Conservation (phyloP, 768 basidiomycete genomes). For the Hygrophoropsis aurantiaca region DNA sequence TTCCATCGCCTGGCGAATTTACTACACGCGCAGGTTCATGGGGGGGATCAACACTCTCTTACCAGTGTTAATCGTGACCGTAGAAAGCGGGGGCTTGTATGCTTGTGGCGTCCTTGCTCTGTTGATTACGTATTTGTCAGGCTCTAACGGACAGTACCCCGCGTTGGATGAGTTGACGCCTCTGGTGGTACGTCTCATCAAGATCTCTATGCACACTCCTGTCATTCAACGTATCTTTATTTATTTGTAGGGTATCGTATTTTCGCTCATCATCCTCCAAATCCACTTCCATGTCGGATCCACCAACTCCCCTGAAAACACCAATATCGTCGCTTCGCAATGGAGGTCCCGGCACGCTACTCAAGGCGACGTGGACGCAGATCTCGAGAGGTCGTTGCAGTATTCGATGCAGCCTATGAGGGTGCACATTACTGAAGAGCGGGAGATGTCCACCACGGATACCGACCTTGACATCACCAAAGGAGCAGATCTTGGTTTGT, state of each 20-base stretch:
- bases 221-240: background rate
- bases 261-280: slow-evolving; percentile 7
- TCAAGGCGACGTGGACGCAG: background rate
- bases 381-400: no score
- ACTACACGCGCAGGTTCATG: slow-evolving; percentile 4
- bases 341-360: background rate
- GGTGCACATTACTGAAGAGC: slow-evolving; percentile 3
- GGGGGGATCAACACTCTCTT: slow-evolving; percentile 2
- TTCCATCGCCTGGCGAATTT: slow-evolving; percentile 2
- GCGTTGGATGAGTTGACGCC: background rate
- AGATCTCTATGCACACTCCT: background rate
- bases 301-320: background rate
- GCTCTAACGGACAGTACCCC: slow-evolving; percentile 2
- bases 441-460: no score
- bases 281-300: slow-evolving; percentile 3
- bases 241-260: background rate
- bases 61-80: slow-evolving; percentile 5
- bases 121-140: background rate
- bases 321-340: background rate
- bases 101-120: slow-evolving; percentile 3
- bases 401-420: slow-evolving; percentile 1
- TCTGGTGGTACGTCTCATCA: background rate
- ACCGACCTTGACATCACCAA: no score
- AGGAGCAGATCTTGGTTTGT: no score
- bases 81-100: slow-evolving; percentile 7